Conservation (phyloP, 441 rosid genomes). For the Aquilaria agallochum region DNA sequence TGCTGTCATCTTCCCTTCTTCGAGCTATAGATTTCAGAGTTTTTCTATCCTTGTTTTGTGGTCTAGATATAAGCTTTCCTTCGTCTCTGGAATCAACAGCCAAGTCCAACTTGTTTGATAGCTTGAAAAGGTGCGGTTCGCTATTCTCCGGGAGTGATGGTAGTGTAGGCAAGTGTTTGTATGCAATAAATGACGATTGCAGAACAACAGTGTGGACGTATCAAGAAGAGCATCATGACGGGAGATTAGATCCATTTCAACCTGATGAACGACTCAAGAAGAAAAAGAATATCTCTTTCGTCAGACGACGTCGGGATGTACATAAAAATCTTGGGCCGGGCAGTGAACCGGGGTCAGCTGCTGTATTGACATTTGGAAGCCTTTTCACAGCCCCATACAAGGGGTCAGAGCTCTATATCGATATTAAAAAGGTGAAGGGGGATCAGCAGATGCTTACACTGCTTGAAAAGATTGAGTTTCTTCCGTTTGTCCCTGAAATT, state of each 20-base stretch:
- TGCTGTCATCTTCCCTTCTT: constrained; percentile 56
- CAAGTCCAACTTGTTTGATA: constrained; percentile 31
- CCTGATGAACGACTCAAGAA: constrained; percentile 77
- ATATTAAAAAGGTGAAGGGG: constrained; percentile 36
- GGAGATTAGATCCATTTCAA: constrained; percentile 66
- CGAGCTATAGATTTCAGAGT: constrained; percentile 70
- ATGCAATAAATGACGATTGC: constrained; percentile 77
- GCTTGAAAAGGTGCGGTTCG: constrained; percentile 62
- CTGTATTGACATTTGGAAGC: constrained; percentile 79
- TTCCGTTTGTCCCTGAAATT: constrained; percentile 79
- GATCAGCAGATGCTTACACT: constrained; percentile 51
- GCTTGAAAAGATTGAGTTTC: constrained; percentile 51
- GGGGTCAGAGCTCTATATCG: constrained; percentile 67
- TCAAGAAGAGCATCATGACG: constrained; percentile 44
- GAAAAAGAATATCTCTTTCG: constrained; percentile 60
- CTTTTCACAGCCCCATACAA: constrained; percentile 80
- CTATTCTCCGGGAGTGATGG: constrained; percentile 60
- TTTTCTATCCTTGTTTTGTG: constrained; percentile 69
- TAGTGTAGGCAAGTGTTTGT: constrained; percentile 54
- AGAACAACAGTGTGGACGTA: constrained; percentile 84
- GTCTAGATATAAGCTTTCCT: constrained; percentile 37
- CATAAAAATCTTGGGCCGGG: constrained; percentile 64
- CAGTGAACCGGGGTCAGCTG: constrained; percentile 54
- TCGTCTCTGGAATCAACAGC: constrained; percentile 36
- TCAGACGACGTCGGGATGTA: constrained; percentile 67